Conservation (phyloP, 139 green algal species). For the Asterochloris sp. region DNA sequence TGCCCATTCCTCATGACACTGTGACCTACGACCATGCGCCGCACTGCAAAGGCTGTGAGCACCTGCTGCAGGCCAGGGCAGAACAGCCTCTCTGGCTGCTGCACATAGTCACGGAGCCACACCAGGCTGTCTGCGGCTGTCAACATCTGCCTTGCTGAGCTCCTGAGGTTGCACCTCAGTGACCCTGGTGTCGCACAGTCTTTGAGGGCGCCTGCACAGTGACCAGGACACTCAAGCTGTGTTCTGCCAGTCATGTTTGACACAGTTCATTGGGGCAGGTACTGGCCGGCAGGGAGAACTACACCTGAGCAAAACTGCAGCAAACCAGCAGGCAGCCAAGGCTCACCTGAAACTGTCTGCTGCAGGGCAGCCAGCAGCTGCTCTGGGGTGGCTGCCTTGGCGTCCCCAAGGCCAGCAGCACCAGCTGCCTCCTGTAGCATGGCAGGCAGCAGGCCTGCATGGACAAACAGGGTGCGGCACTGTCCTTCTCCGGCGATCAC, state of each 20-base stretch:
- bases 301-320: too few relatives aligned
- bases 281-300: too few relatives aligned
- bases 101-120: constrained; percentile 9
- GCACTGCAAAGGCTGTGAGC: constrained; percentile 6
- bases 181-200: too few relatives aligned
- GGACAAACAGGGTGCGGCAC: constrained; percentile 32
- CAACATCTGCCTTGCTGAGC: background rate
- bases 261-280: too few relatives aligned
- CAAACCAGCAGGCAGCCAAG: background rate
- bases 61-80: constrained; percentile 22
- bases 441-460: constrained; percentile 23
- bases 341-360: background rate
- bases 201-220: too few relatives aligned
- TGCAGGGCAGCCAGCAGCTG: background rate
- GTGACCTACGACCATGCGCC: constrained; percentile 28
- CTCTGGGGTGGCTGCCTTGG: background rate
- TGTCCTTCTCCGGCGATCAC: constrained; percentile 5
- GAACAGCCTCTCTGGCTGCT: background rate
- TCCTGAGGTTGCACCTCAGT: too few relatives aligned
- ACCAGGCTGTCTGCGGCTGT: background rate
- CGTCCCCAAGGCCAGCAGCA: background rate
- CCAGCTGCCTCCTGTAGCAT: background rate
- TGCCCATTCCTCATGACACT: constrained; percentile 21
- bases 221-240: too few relatives aligned
- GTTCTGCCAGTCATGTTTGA: too few relatives aligned